Conservation (phyloP, 495 filamentous ascomycete genomes). For the Aspergillus nanangensis region DNA sequence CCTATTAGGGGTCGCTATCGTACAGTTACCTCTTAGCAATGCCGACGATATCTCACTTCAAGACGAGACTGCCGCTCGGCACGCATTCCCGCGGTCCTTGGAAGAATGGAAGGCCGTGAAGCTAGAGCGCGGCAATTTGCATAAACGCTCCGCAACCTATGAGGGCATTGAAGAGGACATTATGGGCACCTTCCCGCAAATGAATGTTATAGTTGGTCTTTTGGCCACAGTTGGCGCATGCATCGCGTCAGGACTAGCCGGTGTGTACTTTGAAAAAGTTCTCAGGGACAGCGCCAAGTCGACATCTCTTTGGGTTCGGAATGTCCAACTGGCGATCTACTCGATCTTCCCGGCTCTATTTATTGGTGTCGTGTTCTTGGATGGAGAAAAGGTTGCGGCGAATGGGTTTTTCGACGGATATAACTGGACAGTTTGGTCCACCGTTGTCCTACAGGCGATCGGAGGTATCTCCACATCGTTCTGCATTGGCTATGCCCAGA, state of each 20-base stretch:
- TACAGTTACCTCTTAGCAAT: conserved; percentile 65
- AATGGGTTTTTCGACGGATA: conserved; percentile 92
- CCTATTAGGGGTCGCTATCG: conserved; percentile 77
- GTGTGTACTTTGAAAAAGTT: conserved; percentile 93
- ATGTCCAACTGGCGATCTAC: conserved; percentile 90
- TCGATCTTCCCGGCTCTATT: conserved; percentile 83
- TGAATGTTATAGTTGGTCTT: conserved; percentile 77
- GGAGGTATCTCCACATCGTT: conserved; percentile 81
- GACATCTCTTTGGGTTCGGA: conserved; percentile 83
- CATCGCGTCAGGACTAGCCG: conserved; percentile 73
- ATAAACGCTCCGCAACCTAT: conserved; percentile 85
- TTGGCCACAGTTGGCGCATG: conserved; percentile 71
- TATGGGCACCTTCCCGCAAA: conserved; percentile 52
- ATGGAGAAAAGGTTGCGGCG: conserved; percentile 76
- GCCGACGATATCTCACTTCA: conserved; percentile 46
- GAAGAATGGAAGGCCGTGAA: conserved; percentile 47
- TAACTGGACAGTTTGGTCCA: conserved; percentile 84
- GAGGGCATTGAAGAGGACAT: conserved; percentile 87
- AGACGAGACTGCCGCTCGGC: conserved; percentile 45
- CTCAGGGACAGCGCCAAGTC: conserved; percentile 71
- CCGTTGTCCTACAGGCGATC: conserved; percentile 73
- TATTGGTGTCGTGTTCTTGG: conserved; percentile 78
- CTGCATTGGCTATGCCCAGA: conserved; percentile 71
- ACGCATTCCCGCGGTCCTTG: conserved; percentile 71
- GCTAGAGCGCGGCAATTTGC: conserved; percentile 40